phyloP scores from a whole-genome alignment of 179 eudicot species.

The Actinidia arguta region DNA sequence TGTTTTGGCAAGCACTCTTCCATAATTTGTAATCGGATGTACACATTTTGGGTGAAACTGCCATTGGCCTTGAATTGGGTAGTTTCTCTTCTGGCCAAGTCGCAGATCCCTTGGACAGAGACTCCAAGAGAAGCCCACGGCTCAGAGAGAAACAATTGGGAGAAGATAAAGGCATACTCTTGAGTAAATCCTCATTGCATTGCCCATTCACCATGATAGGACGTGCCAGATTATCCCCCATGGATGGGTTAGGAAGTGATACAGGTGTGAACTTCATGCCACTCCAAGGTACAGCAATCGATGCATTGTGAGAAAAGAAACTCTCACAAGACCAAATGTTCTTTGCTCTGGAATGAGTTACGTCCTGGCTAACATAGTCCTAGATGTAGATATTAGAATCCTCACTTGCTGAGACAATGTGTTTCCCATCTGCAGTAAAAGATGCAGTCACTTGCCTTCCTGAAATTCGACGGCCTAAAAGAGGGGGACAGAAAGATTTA shows the following conservation, averaged over 20 bases:
- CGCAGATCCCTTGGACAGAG: constrained; percentile 61
- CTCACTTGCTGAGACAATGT: constrained; percentile 64
- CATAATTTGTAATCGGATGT: constrained; percentile 65
- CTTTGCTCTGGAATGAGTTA: constrained; percentile 37
- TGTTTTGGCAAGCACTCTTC: constrained; percentile 53
- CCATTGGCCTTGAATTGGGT: constrained; percentile 36
- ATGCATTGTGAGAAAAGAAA: constrained; percentile 58
- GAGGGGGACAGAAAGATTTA: constrained; percentile 17
- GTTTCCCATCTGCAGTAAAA: constrained; percentile 82
- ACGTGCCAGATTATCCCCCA: constrained; percentile 12
- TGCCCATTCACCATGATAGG: constrained; percentile 25
- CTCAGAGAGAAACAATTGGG: constrained; percentile 39
- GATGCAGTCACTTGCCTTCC: constrained; percentile 67
- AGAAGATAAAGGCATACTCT: constrained; percentile 40
- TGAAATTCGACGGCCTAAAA: constrained; percentile 51
- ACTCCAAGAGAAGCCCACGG: constrained; percentile 49
- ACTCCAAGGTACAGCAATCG: constrained; percentile 81
- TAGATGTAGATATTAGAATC: constrained; percentile 67
- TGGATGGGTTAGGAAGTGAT: constrained; percentile 14
- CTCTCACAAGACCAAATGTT: constrained; percentile 61
- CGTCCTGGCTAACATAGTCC: constrained; percentile 48
- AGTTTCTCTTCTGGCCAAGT: constrained; percentile 97
- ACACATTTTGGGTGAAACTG: constrained; percentile 45
- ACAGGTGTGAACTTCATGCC: constrained; percentile 47
- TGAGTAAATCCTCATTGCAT: constrained; percentile 27